Base-by-base conservation (phyloP, 2,329 filamentous ascomycete genomes). In the Claviceps sorghi region DNA sequence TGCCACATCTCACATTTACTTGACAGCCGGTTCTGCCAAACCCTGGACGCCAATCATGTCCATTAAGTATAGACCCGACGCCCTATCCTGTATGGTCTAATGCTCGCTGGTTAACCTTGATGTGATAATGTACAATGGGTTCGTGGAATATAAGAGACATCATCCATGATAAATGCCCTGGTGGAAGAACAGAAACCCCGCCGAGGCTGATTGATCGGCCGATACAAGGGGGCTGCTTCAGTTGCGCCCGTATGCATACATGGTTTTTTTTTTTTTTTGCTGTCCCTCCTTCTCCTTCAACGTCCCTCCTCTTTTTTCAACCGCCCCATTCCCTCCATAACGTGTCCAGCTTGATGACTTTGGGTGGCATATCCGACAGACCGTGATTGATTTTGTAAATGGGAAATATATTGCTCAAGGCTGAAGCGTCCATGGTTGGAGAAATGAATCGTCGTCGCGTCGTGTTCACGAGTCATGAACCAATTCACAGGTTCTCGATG, bases 41-140 rank as follows among this genome's bases (percentile, higher is more conserved):
- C 41, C 17, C 4, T 17, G 21, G 26, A 41, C 52, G 50, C 49
- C 52, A 57, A 56, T 54, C 45, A 54, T 54, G 45, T 58, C 21
- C 56, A 64, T n/a, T n/a, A n/a, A n/a, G 64, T 64, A 59, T 57
- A 59, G 56, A 64, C 62, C 65, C 60, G 61, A 65, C 64, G 64
- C 65, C 65, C 56, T 59, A 58, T 54, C 64, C 60, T 61, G 57
- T 61, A 59, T 66, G 65, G 69, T 73, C 70, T 73, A 73, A 70
- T 71, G 68, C 67, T 69, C 67, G 67, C 66, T 66, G 64, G 62
- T 50, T 50, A 66, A 61, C 65, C 66, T 60, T 62, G n/a, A 63
- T 67, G 65, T 75, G 74, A 68, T 74, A 75, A 67, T 74, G 68
- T 77, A 76, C 72, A 77, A 62, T 68, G 52, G 66, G 63, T 65